Conservation (phyloP, 371 early-diverging fungal genomes). For the Vairimorpha ceranae region DNA sequence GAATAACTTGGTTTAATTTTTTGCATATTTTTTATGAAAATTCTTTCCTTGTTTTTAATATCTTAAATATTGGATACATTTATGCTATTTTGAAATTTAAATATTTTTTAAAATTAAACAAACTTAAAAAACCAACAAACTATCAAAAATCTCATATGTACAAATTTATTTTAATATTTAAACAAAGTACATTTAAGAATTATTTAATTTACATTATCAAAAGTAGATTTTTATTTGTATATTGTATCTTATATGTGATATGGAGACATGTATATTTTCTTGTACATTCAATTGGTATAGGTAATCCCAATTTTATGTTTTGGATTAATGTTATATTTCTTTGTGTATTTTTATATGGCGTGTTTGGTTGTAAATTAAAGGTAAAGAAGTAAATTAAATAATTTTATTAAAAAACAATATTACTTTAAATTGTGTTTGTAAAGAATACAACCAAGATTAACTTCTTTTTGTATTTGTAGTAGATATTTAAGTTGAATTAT, state of each 20-base stretch:
- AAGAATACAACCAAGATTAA: too few species aligned
- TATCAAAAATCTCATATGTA: not conserved
- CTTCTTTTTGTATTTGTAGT: too few species aligned
- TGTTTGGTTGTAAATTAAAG: too few species aligned
- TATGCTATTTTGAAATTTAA: not conserved
- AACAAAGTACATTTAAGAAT: constrained; percentile 20
- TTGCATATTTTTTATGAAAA: constrained; percentile 17
- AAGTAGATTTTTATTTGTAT: constrained; percentile 2
- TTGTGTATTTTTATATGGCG: constrained; percentile 25
- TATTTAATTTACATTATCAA: constrained; percentile 12
- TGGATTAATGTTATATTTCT: constrained; percentile 11
- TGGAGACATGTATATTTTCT: constrained; percentile 17
- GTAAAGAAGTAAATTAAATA: too few species aligned
- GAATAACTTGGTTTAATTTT: constrained; percentile 30
- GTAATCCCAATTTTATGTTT: constrained; percentile 32
- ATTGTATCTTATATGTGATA: constrained; percentile 9
- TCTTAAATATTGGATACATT: not conserved
- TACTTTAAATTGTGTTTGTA: too few species aligned
- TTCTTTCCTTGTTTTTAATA: constrained; percentile 12
- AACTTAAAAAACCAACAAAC: not conserved
- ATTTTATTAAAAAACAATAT: too few species aligned
- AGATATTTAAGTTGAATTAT: too few species aligned
- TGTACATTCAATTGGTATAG: constrained; percentile 12
- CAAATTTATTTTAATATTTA: constrained; percentile 20
- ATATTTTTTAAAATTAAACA: constrained; percentile 2